A percentile compares a stretch with the other conserved stretches of the same genome.
These are phyloP conservation scores for Taphrina sp. DNA, from an alignment of 1,139 yeast genomes.

Conservation along the genomic window DNA sequence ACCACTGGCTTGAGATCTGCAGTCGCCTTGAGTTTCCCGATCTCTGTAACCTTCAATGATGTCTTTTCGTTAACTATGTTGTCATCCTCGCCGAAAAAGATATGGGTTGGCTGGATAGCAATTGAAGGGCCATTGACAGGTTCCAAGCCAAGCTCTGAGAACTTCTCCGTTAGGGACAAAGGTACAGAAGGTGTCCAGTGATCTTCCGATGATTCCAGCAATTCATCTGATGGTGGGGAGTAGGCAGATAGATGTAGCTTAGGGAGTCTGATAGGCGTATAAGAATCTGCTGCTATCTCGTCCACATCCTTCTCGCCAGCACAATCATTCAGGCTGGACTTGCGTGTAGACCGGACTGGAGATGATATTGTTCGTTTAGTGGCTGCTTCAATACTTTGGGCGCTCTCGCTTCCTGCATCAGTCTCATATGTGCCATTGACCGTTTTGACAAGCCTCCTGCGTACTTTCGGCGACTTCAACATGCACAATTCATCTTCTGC, in stretches of 20 bases:
- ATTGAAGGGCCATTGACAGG: no score
- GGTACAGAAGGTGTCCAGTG: slow-evolving; percentile 17
- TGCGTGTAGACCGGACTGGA: no score
- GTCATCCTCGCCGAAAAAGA: slow-evolving; percentile 6
- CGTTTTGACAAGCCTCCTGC: no score
- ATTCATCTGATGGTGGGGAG: slow-evolving; percentile 6
- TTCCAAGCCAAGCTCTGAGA: slow-evolving; percentile 3
- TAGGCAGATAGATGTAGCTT: not conserved
- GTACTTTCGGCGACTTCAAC: no score
- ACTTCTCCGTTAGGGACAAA: not conserved
- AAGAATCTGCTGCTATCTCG: not conserved
- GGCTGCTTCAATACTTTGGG: no score
- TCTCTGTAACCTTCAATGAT: not conserved
- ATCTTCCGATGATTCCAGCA: not conserved
- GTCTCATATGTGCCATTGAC: no score
- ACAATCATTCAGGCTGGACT: no score
- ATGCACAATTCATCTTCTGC: no score
- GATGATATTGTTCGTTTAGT: no score
- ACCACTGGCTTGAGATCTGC: not conserved
- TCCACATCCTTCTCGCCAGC: slow-evolving; percentile 1
- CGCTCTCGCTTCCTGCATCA: no score
- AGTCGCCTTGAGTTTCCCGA: not conserved
- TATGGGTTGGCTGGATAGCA: slow-evolving; percentile 1
- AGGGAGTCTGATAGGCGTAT: slow-evolving; percentile 4
- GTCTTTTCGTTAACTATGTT: not conserved